Evolutionary conservation across 2,329 filamentous ascomycete species (phyloP), one percentile per base, ranked within the genome.

Genomic region (Catunica adiposa): DNA sequence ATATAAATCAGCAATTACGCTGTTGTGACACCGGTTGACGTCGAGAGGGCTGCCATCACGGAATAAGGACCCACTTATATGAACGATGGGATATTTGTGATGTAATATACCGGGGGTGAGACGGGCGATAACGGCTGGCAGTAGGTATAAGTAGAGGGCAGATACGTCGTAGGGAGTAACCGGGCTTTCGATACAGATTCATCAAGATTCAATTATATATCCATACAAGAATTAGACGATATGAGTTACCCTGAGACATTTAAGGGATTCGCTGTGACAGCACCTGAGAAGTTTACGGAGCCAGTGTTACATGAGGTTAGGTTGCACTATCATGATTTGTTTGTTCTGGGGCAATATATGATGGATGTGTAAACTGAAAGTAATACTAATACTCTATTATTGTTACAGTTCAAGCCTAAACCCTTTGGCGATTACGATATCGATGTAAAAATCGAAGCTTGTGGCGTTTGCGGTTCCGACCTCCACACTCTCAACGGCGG

Each of bases 351-450:
- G n/a, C 38, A 20, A n/a, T 4, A 42, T 42, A 4, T 7, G 11
- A 20, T 42, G 8, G n/a, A 15, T 9, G 17, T 15, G 3, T 44
- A 44, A n/a, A 17, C 17, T n/a, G n/a, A n/a, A n/a, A n/a, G n/a
- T n/a, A n/a, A n/a, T n/a, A n/a, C 17, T 44, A 51, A 29, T 26
- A 44, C 37, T n/a, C 22, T 44, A 8, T 17, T 44, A 46, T 34
- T 25, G 6, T 2, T 3, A 25, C 26, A 89, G 73, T 88, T 87
- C 73, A 78, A 82, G 62, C 81, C 89, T 58, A 94, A 94, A 73
- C 84, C 82, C 82, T 17, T 90, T 89, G 64, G 82, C 59, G 84
- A 88, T 64, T 77, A 84, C 69, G 86, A 92, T 65, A 79, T 92
- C 62, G 86, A 92, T 64, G 78, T 94, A 68, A 84, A 87, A 71